These are phyloP conservation scores for Picea abies DNA, from an alignment of 83 land plant genomes.

Conservation along the genomic window DNA sequence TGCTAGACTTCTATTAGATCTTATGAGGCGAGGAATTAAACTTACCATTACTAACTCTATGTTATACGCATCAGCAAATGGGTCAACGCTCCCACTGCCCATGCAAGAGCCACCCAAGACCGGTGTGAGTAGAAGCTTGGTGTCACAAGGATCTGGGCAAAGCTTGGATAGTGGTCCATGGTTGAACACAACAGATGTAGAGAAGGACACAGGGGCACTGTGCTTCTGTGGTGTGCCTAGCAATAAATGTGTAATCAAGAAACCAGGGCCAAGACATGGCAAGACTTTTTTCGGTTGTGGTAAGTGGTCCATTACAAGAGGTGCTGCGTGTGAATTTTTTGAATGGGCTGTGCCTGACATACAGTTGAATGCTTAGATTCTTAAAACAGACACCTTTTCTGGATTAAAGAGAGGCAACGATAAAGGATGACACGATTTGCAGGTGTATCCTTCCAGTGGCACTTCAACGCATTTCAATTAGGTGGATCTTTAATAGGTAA, in stretches of 20 bases:
- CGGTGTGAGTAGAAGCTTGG: conserved; percentile 5
- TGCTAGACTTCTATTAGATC: conserved; percentile 59
- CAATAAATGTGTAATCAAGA: conserved; percentile 38
- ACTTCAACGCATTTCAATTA: too few species aligned
- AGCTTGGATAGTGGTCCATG: background rate
- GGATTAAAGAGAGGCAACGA: too few species aligned
- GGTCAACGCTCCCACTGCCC: background rate
- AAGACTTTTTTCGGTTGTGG: conserved; percentile 74
- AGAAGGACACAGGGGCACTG: conserved; percentile 11
- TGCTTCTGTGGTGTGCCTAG: conserved; percentile 74
- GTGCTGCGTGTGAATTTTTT: conserved; percentile 59
- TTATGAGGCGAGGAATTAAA: conserved; percentile 66
- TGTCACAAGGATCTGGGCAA: background rate
- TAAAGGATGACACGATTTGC: too few species aligned
- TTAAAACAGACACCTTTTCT: too few species aligned
- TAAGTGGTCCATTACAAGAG: conserved; percentile 65
- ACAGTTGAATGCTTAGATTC: conserved; percentile 11
- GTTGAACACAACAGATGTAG: background rate
- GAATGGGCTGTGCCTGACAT: conserved; percentile 50
- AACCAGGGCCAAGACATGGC: conserved; percentile 69
- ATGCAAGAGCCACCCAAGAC: background rate
- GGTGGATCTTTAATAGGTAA: too few species aligned
- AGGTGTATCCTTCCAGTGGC: too few species aligned
- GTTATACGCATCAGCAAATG: conserved; percentile 6
- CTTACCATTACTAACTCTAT: conserved; percentile 61